Percentiles rank a stretch among this genome's conserved stretches.
Conservation (phyloP, 192 early-diverging fungal species). For the Coemansia aciculifera region DNA sequence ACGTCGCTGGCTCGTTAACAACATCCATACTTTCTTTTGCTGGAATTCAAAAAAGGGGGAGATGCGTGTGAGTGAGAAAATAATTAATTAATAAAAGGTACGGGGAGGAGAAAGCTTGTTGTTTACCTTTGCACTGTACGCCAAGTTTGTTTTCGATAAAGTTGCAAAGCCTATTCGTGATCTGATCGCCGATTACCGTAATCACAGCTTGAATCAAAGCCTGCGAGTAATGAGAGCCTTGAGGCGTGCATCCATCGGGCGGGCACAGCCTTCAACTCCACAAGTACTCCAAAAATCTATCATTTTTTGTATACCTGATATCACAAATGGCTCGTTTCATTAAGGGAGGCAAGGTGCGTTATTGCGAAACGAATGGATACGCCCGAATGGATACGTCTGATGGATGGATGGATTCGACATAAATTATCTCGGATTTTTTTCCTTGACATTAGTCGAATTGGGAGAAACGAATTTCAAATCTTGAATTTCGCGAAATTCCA, state of each 20-base stretch:
- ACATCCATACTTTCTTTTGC: constrained; percentile 20
- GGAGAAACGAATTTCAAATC: not conserved
- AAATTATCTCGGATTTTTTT: constrained; percentile 9
- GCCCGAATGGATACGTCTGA: constrained; percentile 20
- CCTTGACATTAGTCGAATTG: not conserved
- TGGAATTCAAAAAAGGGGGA: not conserved
- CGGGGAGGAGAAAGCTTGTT: not conserved
- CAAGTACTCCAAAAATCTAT: constrained; percentile 6
- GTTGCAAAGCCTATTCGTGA: not conserved
- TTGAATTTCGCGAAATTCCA: not conserved
- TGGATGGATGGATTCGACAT: constrained; percentile 8
- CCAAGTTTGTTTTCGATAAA: not conserved
- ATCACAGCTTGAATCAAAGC: not conserved
- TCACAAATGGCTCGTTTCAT: constrained; percentile 26
- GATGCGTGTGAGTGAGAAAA: not conserved
- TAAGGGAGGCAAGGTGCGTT: constrained; percentile 34
- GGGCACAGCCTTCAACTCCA: constrained; percentile 2
- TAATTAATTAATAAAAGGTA: not conserved
- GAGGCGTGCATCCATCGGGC: not conserved
- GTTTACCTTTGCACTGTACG: not conserved
- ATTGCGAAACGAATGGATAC: constrained; percentile 5
- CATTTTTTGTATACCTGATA: constrained; percentile 14
- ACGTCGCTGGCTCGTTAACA: constrained; percentile 15
- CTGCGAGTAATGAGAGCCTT: not conserved
- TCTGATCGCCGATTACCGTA: not conserved